These are phyloP conservation scores for Xylaria sp. DNA, from an alignment of 495 filamentous ascomycete genomes.

Conservation along the genomic window DNA sequence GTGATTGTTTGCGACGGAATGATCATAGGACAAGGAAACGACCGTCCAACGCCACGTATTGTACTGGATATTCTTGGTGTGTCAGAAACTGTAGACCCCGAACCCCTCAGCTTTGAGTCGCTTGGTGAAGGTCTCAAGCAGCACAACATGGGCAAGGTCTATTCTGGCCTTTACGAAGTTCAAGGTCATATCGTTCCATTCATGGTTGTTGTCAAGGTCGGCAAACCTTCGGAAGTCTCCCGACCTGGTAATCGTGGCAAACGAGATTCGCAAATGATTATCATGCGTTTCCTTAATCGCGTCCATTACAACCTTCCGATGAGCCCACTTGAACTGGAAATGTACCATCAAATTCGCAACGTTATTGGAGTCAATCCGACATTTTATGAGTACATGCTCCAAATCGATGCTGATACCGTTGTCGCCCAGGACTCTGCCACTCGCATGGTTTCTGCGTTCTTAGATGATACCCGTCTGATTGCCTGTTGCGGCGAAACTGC, in stretches of 20 bases:
- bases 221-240: conserved; percentile 95
- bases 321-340: conserved; percentile 96
- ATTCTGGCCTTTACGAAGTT: conserved; percentile 96
- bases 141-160: conserved; percentile 99
- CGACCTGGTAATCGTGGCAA: conserved; percentile 98
- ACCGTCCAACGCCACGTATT: conserved; percentile 92
- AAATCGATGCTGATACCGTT: conserved; percentile 97
- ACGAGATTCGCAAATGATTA: conserved; percentile 97
- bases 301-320: conserved; percentile 96
- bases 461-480: conserved; percentile 89
- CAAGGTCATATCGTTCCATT: conserved; percentile 98
- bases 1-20: conserved; percentile 97
- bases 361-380: conserved; percentile 98
- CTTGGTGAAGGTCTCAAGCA: conserved; percentile 95
- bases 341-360: conserved; percentile 98
- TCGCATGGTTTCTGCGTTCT: conserved; percentile 89
- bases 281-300: conserved; percentile 98
- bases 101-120: conserved; percentile 96
- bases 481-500: conserved; percentile 95
- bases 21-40: conserved; percentile 99
- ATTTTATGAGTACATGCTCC: conserved; percentile 96
- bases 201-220: conserved; percentile 95
- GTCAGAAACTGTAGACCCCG: conserved; percentile 90
- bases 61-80: conserved; percentile 97
- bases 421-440: conserved; percentile 91